Conservation (phyloP, 345 rosid species). For the Euphorbia lathyris region DNA sequence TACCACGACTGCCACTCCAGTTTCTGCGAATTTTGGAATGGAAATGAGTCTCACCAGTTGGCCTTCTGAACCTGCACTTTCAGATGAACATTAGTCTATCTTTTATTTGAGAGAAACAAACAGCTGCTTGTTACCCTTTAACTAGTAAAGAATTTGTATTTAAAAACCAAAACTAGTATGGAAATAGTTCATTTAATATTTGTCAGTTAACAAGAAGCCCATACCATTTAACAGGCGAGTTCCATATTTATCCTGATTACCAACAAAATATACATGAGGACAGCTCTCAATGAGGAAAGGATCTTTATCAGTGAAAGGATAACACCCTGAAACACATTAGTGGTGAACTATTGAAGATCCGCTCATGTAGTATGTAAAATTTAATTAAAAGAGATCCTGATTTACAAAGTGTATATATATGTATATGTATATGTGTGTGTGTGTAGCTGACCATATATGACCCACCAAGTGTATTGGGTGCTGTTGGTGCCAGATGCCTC, state of each 20-base stretch:
- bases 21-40: conserved; percentile 72
- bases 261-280: conserved; percentile 90
- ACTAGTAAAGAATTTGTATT: not conserved
- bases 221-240: conserved; percentile 60
- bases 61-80: conserved; percentile 72
- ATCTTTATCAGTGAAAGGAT: conserved; percentile 92
- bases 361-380: conserved; percentile 3
- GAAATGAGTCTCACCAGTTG: conserved; percentile 66
- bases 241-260: conserved; percentile 77
- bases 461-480: conserved; percentile 94
- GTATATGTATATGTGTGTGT: no score
- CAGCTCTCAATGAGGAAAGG: conserved; percentile 90
- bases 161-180: no score
- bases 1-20: conserved; percentile 83
- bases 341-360: conserved; percentile 11
- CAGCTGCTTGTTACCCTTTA: not conserved
- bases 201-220: conserved; percentile 4
- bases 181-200: not conserved
- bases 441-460: not conserved
- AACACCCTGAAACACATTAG: conserved; percentile 60
- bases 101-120: not conserved
- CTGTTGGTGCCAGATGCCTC: conserved; percentile 97
- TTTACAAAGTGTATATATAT: not conserved
- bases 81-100: conserved; percentile 8
- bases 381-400: not conserved